Conservation (phyloP, 768 basidiomycete genomes). For the Amylocystis lapponica region DNA sequence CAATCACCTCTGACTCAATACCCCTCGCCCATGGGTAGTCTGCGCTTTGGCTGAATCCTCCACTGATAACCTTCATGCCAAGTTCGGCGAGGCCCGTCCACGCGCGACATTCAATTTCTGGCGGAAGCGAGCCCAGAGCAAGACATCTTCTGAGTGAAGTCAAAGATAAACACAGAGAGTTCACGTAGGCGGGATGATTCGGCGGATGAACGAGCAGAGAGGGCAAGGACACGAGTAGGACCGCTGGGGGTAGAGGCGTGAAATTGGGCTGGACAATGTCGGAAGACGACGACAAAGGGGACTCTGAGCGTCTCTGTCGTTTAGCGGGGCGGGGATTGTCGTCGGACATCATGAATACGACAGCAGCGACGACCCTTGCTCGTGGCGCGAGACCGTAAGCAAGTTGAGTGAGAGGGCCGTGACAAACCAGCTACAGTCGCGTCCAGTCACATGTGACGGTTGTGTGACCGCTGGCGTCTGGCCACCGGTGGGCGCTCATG, state of each 20-base stretch:
- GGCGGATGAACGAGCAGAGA: slow-evolving; percentile 59
- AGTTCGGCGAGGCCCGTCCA: slow-evolving; percentile 68
- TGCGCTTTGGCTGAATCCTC: slow-evolving; percentile 34
- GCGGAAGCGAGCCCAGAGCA: slow-evolving; percentile 40
- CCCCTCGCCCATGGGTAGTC: slow-evolving; percentile 42
- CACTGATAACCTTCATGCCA: slow-evolving; percentile 50
- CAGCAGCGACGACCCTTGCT: no score
- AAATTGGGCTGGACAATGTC: no score
- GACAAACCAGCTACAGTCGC: no score
- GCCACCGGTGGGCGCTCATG: no score
- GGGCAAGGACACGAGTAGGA: slow-evolving; percentile 59
- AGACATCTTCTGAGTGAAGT: slow-evolving; percentile 54
- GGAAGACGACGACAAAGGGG: not conserved
- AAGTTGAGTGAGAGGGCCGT: no score
- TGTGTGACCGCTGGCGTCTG: no score
- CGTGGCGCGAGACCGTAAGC: no score
- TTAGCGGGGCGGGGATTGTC: slow-evolving; percentile 14
- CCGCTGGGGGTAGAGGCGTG: slow-evolving; percentile 33
- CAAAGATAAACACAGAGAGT: slow-evolving; percentile 51
- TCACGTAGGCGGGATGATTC: slow-evolving; percentile 46
- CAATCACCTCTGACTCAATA: slow-evolving; percentile 48
- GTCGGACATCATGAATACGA: slow-evolving; percentile 7
- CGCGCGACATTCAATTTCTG: slow-evolving; percentile 61
- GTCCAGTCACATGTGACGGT: no score
- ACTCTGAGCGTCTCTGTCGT: slow-evolving; percentile 2